Evolutionary conservation across 129 eudicot genomes (phyloP).

Genomic region (Scalesia atractyloides): DNA sequence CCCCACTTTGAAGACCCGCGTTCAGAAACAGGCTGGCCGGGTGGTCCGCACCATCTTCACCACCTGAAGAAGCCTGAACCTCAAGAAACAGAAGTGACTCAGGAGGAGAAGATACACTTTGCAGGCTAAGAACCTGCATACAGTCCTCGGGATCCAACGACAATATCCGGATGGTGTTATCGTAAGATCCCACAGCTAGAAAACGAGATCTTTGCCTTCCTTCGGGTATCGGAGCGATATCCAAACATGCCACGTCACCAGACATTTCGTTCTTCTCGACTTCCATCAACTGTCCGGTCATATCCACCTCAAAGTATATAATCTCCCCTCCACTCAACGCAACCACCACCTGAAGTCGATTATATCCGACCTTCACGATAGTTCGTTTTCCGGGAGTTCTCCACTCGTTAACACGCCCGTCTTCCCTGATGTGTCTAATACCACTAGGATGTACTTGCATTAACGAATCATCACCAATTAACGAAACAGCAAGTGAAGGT

Average conservation of each 20-base stretch:
- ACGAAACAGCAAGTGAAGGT: conserved; percentile 96
- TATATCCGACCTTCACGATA: conserved; percentile 94
- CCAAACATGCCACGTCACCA: conserved; percentile 98
- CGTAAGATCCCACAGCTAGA: conserved; percentile 97
- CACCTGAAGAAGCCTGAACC: conserved; percentile 96
- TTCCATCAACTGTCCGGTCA: conserved; percentile 95
- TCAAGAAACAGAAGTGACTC: conserved; percentile 97
- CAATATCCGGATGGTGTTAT: conserved; percentile 81
- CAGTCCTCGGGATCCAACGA: conserved; percentile 98
- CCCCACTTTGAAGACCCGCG: conserved; percentile 94
- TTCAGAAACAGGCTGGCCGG: conserved; percentile 94
- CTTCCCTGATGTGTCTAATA: conserved; percentile 93
- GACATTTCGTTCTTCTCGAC: conserved; percentile 97
- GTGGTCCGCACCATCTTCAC: conserved; percentile 99
- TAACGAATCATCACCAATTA: conserved; percentile 96
- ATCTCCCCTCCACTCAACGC: conserved; percentile 98
- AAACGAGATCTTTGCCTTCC: conserved; percentile 96
- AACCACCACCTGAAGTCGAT: conserved; percentile 93
- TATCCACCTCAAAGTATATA: conserved; percentile 93
- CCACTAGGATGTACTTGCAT: conserved; percentile 99
- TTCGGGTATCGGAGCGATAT: conserved; percentile 99
- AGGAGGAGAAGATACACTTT: conserved; percentile 94
- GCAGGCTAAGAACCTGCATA: conserved; percentile 87
- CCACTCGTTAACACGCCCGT: conserved; percentile 97
- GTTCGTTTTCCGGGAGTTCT: conserved; percentile 98